phyloP scores from a whole-genome alignment of 805 yeast species.

The Debaryomyces tyrocola region DNA sequence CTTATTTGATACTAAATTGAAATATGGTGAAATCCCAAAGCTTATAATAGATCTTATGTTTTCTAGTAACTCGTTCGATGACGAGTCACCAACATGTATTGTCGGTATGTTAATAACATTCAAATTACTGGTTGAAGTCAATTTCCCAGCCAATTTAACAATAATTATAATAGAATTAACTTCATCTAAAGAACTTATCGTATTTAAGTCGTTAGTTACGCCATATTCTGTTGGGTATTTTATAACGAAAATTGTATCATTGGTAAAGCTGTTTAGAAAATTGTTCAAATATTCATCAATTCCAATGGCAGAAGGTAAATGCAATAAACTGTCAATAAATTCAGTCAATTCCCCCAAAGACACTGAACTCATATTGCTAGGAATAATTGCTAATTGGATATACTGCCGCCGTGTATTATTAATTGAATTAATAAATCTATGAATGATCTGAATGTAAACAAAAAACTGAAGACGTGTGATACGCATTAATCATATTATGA shows the following conservation, averaged over 20 bases:
- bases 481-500: too few species aligned
- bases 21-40: conserved; percentile 67
- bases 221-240: conserved; percentile 8
- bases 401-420: too few species aligned
- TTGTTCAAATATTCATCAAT: conserved; percentile 7
- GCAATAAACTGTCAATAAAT: conserved; percentile 4
- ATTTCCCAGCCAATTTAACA: conserved; percentile 42
- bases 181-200: conserved; percentile 2
- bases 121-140: conserved; percentile 24
- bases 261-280: conserved; percentile 18
- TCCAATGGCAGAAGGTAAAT: conserved; percentile 6
- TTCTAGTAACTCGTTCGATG: conserved; percentile 39
- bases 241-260: conserved; percentile 21
- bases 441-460: background rate
- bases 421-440: too few species aligned
- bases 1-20: conserved; percentile 47
- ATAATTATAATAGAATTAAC: conserved; percentile 31
- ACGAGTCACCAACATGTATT: conserved; percentile 6
- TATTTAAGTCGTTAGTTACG: conserved; percentile 8
- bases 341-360: conserved; percentile 5
- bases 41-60: conserved; percentile 58
- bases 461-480: background rate
- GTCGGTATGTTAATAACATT: conserved; percentile 36
- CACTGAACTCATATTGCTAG: background rate
- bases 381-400: background rate